Base-by-base conservation (phyloP, 2,329 filamentous ascomycete genomes). In the Botryotinia calthae region DNA sequence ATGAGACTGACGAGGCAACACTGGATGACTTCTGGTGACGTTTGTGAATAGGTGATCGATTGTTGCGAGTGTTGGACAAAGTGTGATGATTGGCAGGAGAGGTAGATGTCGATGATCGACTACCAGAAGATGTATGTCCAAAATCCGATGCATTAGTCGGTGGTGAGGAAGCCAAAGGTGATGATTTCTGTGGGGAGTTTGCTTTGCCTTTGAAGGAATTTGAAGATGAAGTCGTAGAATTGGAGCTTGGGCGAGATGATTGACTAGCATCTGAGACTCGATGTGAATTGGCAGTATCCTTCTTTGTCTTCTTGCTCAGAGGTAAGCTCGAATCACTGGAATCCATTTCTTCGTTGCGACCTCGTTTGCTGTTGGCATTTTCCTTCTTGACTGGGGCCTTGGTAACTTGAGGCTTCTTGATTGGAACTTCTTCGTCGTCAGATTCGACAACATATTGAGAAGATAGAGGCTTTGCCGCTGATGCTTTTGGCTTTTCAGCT, bases 121-220 rank as follows among this genome's bases (percentile, higher is more conserved):
- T 73, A 44, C 73, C 76, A 40, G 48, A 28, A 76, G 76, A 78
- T 31, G 79, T 81, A 62, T 82, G 80, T 44, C 89, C 88, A 54
- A 90, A 81, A 73, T 91, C 89, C 1, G 88, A 90, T 1, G 88
- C 89, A 75, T 90, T 91, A 12, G 89, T 90, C 0, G 89, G 89
- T 20, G 89, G 88, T 10, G 89, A 90, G 1, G 88, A 88, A n/a
- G 88, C 88, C 28, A 91, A 82, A 6, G 89, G 89, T 16, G 89
- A 91, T 3, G 89, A 90, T 79, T 91, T 91, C 68, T 84, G 84
- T 0, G 88, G 88, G 10, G 88, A 89, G 0, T 86, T 89, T 74
- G 85, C 84, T 80, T 87, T 86, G 64, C 73, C 78, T 75, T 78
- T 79, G 66, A 37, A 75, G 12, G 76, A 76, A n/a, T 69, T 69